Base-by-base conservation (phyloP, 208 protist genomes). In the Balamuthia mandrillaris region DNA sequence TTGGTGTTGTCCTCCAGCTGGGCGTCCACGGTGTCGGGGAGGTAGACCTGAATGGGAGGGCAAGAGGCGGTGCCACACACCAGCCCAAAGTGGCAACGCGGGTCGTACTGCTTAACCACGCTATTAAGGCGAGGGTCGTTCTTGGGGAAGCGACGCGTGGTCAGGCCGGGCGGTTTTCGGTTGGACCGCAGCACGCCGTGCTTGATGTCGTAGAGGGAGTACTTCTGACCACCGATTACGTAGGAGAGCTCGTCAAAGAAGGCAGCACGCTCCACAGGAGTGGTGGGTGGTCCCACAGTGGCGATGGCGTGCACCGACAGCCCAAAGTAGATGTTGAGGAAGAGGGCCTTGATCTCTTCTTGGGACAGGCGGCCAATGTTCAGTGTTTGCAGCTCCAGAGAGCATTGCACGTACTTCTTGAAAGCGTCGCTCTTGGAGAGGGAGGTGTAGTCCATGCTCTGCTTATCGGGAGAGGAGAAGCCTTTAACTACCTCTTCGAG, bases 191-290 rank as follows among this genome's bases (percentile, higher is more conserved):
- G 70, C 10, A 79, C 60, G 0, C 70, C 70, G 31, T 79, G 70
- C 47, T 79, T 79, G 70, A 79, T 79, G 31, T 79, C 70, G 70
- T 79, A 79, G 31, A 79, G 70, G 1, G 70, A 79, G 33, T 79
- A 79, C 31, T 49, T 42, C 27, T 79, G 70, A 33, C 70, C 70
- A 29, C 24, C 70, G 0, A 79, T 33, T 6, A 79, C 21, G 47
- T 79, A 79, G 70, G 70, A 31, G 31, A 79, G 70, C 45, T 79
- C 70, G 29, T 79, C 70, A 29, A 79, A 79, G 70, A 79, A 79
- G 70, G 70, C 41, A 7, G 70, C 70, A 29, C 70, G 18, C 24
- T 79, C 70, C 5, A 18, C 45, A 4, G 70, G 70, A 14, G 70
- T 79, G 24, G 70, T 39, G 18, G 70, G 70, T 29, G 70, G 42